phyloP scores from a whole-genome alignment of 305 asterid species.

The Fraxinus nigra region DNA sequence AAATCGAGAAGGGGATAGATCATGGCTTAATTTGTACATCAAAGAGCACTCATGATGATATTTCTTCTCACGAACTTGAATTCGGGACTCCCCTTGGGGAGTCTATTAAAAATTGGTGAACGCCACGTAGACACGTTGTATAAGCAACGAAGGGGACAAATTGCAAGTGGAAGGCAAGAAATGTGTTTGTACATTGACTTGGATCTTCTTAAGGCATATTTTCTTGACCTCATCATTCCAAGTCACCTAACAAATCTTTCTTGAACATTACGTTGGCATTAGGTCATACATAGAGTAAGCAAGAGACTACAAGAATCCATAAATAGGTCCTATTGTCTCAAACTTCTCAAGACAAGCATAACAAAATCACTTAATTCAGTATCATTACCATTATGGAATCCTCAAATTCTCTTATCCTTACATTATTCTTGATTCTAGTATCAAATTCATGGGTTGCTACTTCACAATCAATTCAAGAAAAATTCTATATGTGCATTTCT shows the following conservation, averaged over 20 bases:
- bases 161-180: constrained; percentile 35
- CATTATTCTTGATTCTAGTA: constrained; percentile 23
- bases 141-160: constrained; percentile 27
- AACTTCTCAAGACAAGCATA: constrained; percentile 19
- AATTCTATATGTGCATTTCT: constrained; percentile 54
- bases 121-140: constrained; percentile 27
- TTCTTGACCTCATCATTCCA: constrained; percentile 18
- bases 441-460: constrained; percentile 19
- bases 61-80: neutral
- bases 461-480: constrained; percentile 46
- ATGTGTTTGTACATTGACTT: neutral
- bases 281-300: constrained; percentile 22
- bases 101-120: constrained; percentile 14
- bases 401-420: constrained; percentile 26
- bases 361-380: constrained; percentile 26
- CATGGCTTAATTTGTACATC: neutral
- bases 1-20: neutral
- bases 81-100: neutral
- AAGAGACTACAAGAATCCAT: constrained; percentile 20
- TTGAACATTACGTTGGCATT: constrained; percentile 19
- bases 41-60: neutral
- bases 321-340: constrained; percentile 30
- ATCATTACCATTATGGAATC: constrained; percentile 30
- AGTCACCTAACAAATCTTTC: constrained; percentile 10
- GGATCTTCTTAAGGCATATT: constrained; percentile 20